Base-by-base conservation (phyloP, 176 grass and related monocot genomes). In the Luzula sylvatica region DNA sequence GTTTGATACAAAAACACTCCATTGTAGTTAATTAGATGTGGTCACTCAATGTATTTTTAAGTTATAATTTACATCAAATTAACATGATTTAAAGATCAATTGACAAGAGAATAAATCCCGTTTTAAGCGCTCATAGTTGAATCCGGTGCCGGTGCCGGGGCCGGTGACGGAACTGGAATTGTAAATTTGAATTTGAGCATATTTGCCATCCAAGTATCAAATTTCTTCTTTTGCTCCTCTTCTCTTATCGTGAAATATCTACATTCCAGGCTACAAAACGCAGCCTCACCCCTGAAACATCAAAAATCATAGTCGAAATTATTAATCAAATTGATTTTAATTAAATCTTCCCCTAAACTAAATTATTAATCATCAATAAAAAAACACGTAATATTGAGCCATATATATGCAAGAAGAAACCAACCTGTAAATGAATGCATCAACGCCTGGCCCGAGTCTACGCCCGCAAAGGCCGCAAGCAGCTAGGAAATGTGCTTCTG, bases 211-310 rank as follows among this genome's bases (percentile, higher is more conserved):
- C 57, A 55, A 44, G 50, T 62, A 26, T 72, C 56, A 26, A 46
- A 62, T 62, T 62, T 62, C 15, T 62, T 3, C 52, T 24, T 52
- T 3, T 24, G 46, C 20, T 72, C 57, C 38, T 72, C 57, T 14
- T 64, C 40, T 30, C 50, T 35, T 23, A 72, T 62, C 27, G 50
- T 26, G 19, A 63, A 20, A 45, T 64, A 15, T 28, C 69, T 62
- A 32, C 69, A 72, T 22, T 65, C 56, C 6, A 12, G 17, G 29
- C 69, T 72, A 54, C 69, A 72, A 61, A 72, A 72, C 3, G 69
- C 69, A 54, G 63, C 41, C 53, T 72, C 69, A 32, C 69, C 57
- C 69, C 69, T 72, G 35, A 15, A 68, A 17, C 23, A 54, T 39
- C 0, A 68, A 50, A 24, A 35, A n/a, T n/a, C n/a, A n/a, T n/a